phyloP scores from a whole-genome alignment of 129 eudicot species.

The Tanacetum coccineum region DNA sequence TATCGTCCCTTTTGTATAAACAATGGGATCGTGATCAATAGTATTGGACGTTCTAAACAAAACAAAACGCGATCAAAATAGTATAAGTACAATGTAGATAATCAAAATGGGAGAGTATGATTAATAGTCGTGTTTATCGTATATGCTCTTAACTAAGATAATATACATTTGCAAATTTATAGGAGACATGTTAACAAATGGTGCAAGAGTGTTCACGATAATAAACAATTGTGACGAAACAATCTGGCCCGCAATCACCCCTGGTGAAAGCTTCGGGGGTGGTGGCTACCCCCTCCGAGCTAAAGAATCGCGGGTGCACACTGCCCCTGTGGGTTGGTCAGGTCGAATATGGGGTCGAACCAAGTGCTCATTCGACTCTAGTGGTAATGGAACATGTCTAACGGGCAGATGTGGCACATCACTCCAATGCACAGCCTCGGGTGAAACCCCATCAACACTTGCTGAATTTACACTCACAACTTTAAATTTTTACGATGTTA shows the following conservation, averaged over 20 bases:
- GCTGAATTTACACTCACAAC: conserved; percentile 59
- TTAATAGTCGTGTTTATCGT: too few relatives aligned
- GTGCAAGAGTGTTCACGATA: conserved; percentile 53
- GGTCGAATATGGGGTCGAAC: conserved; percentile 80
- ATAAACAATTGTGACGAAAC: conserved; percentile 56
- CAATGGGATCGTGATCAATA: too few relatives aligned
- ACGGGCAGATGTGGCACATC: conserved; percentile 62
- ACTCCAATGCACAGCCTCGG: conserved; percentile 54
- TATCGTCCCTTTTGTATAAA: too few relatives aligned
- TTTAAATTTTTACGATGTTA: conserved; percentile 54
- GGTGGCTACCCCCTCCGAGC: conserved; percentile 54
- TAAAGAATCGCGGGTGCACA: conserved; percentile 41
- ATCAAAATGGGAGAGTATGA: background rate
- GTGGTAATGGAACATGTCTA: conserved; percentile 49
- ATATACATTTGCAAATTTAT: background rate
- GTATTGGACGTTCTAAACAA: too few relatives aligned
- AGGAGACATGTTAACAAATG: conserved; percentile 37
- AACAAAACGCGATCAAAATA: too few relatives aligned
- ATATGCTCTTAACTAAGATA: background rate
- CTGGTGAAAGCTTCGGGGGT: conserved; percentile 53
- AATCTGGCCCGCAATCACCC: conserved; percentile 65
- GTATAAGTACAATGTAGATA: background rate
- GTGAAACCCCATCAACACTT: conserved; percentile 59
- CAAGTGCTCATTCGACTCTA: conserved; percentile 52
- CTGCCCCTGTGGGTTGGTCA: conserved; percentile 47